Evolutionary conservation across 495 filamentous ascomycete species (phyloP), one percentile per base, ranked within the genome.

Genomic region (Penicillium alfredii): DNA sequence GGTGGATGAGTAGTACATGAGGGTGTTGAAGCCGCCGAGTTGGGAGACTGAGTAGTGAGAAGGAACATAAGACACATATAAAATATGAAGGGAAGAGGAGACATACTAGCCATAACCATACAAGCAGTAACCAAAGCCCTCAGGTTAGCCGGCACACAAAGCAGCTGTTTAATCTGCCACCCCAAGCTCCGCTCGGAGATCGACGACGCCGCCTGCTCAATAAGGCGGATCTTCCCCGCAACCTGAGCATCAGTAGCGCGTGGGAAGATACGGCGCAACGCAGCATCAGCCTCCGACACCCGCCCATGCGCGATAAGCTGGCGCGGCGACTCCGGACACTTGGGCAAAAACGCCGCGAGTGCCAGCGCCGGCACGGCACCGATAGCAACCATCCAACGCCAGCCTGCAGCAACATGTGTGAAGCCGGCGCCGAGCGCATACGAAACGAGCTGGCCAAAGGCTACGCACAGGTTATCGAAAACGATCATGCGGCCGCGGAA

Each of bases 381-480:
- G 30, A 69, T 49, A 8, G 59, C 71, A 18, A 71, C 68, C 44
- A 71, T 72, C 15, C 62, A 66, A 40, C 72, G 60, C 72, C 69
- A 76, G 31, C 70, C 69, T 20, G 63, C 22, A 10, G 36, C 13
- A 10, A 70, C 64, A 21, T 70, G 46, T 1, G 69, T 63, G 45
- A 77, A 71, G 1, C 51, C 73, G 4, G 73, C 73, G 8, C 73
- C 73, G 18, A 76, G 53, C 1, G 63, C 68, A 33, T 73, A 74
- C 4, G 62, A 59, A 21, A 77, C 40, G 1, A 77, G 45, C 40
- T 76, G 73, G 5, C 73, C 73, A 15, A 64, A 64, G 1, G 72
- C 74, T 30, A 77, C 66, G 33, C 55, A 61, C 63, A 78, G 70
- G 31, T 76, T 74, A 48, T 78, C 66, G 12, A 78, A 57, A 1